Conservation (phyloP, 495 filamentous ascomycete species). For the Poronia punctata region DNA sequence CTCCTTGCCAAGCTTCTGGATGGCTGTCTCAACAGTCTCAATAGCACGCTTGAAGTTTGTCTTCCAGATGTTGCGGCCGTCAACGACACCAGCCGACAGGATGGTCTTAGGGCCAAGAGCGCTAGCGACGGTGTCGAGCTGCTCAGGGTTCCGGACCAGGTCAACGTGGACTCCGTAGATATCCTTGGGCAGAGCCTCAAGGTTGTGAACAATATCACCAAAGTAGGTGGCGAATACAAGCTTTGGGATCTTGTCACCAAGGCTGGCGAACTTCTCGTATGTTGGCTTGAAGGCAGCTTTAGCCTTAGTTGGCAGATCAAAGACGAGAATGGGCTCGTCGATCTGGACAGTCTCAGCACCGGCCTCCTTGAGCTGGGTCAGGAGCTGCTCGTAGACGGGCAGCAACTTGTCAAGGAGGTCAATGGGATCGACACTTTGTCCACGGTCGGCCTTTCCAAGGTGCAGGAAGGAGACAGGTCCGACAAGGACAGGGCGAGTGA, state of each 20-base stretch:
- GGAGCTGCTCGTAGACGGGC: conserved; percentile 85
- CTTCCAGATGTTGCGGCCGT: conserved; percentile 99
- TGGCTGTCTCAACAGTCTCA: conserved; percentile 75
- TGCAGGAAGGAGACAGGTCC: conserved; percentile 95
- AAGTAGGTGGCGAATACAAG: conserved; percentile 93
- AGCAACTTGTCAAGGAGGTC: conserved; percentile 83
- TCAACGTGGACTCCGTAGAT: conserved; percentile 86
- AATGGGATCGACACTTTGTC: conserved; percentile 84
- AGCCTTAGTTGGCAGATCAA: conserved; percentile 76
- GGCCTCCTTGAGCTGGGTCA: conserved; percentile 85
- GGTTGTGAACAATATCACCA: conserved; percentile 98
- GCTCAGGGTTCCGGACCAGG: conserved; percentile 94
- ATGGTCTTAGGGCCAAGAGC: conserved; percentile 77
- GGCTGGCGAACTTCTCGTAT: conserved; percentile 76
- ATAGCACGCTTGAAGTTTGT: conserved; percentile 91
- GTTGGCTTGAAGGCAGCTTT: conserved; percentile 97
- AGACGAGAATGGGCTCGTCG: conserved; percentile 93
- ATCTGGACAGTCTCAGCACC: conserved; percentile 95
- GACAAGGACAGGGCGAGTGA: conserved; percentile 87
- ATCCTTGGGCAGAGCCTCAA: conserved; percentile 71
- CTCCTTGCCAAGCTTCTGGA: conserved; percentile 91
- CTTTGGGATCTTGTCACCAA: conserved; percentile 71
- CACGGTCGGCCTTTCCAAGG: conserved; percentile 95
- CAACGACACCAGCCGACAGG: conserved; percentile 90
- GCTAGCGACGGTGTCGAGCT: conserved; percentile 72